These are phyloP conservation scores for Torulaspora globosa DNA, from an alignment of 1,139 yeast species.

Conservation along the genomic window DNA sequence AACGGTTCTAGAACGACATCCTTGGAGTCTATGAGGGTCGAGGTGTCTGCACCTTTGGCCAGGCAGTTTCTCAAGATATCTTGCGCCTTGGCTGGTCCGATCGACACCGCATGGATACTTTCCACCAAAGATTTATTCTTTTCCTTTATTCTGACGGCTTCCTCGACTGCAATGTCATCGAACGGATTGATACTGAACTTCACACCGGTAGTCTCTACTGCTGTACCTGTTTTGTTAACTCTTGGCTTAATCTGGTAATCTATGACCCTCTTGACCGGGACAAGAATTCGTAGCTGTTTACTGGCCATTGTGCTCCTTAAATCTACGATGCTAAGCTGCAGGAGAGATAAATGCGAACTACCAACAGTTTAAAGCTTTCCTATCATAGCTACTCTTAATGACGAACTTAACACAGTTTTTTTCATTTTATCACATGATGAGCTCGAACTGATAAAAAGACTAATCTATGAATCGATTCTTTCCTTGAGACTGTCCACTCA, in stretches of 20 bases:
- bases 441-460: no score
- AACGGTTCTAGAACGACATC: slow-evolving; percentile 78
- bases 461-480: no score
- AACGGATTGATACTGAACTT: slow-evolving; percentile 94
- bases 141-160: slow-evolving; percentile 76
- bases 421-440: no score
- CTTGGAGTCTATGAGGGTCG: slow-evolving; percentile 78
- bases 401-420: not conserved
- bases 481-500: no score
- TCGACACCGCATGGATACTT: slow-evolving; percentile 83
- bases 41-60: slow-evolving; percentile 90
- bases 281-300: slow-evolving; percentile 62
- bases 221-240: slow-evolving; percentile 80
- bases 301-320: slow-evolving; percentile 8
- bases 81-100: slow-evolving; percentile 83
- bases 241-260: slow-evolving; percentile 93
- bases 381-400: no score
- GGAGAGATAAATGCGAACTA: no score
- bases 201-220: slow-evolving; percentile 85
- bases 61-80: slow-evolving; percentile 85
- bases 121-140: slow-evolving; percentile 69
- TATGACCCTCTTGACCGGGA: slow-evolving; percentile 91
- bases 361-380: no score
- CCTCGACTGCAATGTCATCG: slow-evolving; percentile 95
- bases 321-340: not conserved